Evolutionary conservation across 768 basidiomycete species (phyloP).

Genomic region (Lyophyllum semitale): DNA sequence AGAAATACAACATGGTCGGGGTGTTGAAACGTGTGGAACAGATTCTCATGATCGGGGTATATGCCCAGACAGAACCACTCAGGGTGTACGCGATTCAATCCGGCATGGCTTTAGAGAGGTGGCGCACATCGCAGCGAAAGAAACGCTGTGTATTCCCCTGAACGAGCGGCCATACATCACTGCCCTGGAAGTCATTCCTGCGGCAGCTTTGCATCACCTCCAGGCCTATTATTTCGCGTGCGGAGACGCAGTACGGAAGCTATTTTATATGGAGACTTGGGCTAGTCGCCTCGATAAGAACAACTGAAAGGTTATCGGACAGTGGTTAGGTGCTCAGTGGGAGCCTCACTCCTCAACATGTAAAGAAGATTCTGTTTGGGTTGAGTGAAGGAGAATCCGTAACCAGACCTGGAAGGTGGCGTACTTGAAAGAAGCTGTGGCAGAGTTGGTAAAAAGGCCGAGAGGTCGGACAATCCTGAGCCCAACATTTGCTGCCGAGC

Average conservation of each 20-base stretch:
- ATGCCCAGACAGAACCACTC: slow-evolving; percentile 29
- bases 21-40: slow-evolving; percentile 28
- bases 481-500: neutral
- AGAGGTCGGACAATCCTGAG: neutral
- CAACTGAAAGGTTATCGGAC: no score
- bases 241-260: slow-evolving; percentile 2
- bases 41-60: slow-evolving; percentile 21
- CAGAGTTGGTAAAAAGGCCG: neutral
- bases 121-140: slow-evolving; percentile 32
- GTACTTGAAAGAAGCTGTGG: neutral
- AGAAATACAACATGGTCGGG: slow-evolving; percentile 39
- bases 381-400: no score
- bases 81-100: slow-evolving; percentile 40
- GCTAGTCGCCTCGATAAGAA: no score
- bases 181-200: slow-evolving; percentile 39
- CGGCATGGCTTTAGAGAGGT: slow-evolving; percentile 34
- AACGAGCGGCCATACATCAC: slow-evolving; percentile 33
- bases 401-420: neutral
- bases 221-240: slow-evolving; percentile 15
- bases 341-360: neutral
- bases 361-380: neutral
- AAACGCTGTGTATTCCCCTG: slow-evolving; percentile 36
- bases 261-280: neutral
- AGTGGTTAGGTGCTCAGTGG: no score
- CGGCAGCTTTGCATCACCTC: slow-evolving; percentile 29